Evolutionary conservation across 495 filamentous ascomycete genomes (phyloP), one percentile per base, ranked within the genome.

Genomic region (Daldinia bambusicola): DNA sequence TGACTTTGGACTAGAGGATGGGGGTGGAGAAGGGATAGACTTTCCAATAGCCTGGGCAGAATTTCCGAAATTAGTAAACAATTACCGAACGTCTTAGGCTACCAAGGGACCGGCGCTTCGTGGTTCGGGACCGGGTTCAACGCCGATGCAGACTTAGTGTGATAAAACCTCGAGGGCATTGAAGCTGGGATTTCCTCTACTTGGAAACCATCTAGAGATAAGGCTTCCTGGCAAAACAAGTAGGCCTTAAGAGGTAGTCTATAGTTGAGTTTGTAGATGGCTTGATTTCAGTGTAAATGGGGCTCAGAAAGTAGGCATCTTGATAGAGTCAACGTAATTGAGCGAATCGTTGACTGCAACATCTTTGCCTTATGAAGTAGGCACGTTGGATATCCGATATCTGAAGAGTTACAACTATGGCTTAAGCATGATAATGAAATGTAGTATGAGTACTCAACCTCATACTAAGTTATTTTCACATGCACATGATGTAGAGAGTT

Each of bases 21-120:
- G 45, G 14, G 43, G 13, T 2, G 36, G 66, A 31, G 7, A 18
- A 56, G 38, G 34, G 26, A 45, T 55, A 60, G 52, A 18, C 22
- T 55, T n/a, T n/a, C 64, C 32, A 22, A 43, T 18, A 55, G 61
- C 32, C 32, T 62, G 41, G 57, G 31, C 6, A 53, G 56, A 5
- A 34, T 41, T 67, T 72, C 69, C 69, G 31, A 30, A 67, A 71
- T 37, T 37, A 56, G 63, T 63, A 71, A 71, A 67, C 57, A 68
- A 72, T 72, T 43, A 63, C 69, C 64, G 69, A 61, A 4, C 13
- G n/a, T 7, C 40, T 32, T 48, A 20, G 40, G 38, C 20, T 34
- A 63, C 69, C 59, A 68, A 68, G 70, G 31, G 32, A 30, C 70
- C 57, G 65, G 65, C 18, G 31, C 26, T 40, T 32, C 16, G 6